Evolutionary conservation across 805 yeast species (phyloP).

Genomic region (Cyberlindnera petersonii): DNA sequence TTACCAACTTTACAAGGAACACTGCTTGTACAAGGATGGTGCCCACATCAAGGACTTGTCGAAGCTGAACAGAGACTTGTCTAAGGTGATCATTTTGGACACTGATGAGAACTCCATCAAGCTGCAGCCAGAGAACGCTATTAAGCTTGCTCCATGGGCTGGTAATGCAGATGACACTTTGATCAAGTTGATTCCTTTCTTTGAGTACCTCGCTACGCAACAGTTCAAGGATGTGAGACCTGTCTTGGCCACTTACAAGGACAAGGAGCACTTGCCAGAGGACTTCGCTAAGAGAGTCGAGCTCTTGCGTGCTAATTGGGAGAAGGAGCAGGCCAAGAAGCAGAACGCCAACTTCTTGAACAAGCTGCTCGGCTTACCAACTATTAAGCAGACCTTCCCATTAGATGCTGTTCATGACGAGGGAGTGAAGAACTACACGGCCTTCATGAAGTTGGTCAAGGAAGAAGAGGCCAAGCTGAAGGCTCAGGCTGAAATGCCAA

Average conservation of each 20-base stretch:
- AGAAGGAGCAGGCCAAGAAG: slow-evolving; percentile 45
- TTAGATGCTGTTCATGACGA: slow-evolving; percentile 86
- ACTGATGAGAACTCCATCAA: slow-evolving; percentile 66
- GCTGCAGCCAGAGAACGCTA: slow-evolving; percentile 92
- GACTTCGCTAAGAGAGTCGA: slow-evolving; percentile 81
- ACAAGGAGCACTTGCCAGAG: slow-evolving; percentile 61
- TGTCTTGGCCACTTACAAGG: slow-evolving; percentile 66
- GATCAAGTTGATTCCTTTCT: slow-evolving; percentile 80
- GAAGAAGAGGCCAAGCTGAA: slow-evolving; percentile 68
- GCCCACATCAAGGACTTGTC: slow-evolving; percentile 85
- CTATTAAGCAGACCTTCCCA: slow-evolving; percentile 51
- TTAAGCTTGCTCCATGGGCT: slow-evolving; percentile 79
- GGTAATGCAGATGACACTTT: slow-evolving; percentile 81
- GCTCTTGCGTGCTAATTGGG: slow-evolving; percentile 68
- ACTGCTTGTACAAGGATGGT: slow-evolving; percentile 81
- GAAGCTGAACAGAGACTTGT: slow-evolving; percentile 85
- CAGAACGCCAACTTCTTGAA: slow-evolving; percentile 50
- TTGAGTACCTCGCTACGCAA: slow-evolving; percentile 92
- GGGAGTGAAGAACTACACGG: slow-evolving; percentile 84
- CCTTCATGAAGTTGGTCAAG: slow-evolving; percentile 74
- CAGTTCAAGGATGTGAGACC: slow-evolving; percentile 85
- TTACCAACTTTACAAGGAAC: slow-evolving; percentile 86
- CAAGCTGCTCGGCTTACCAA: slow-evolving; percentile 60
- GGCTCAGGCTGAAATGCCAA: slow-evolving; percentile 73
- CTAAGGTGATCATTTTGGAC: slow-evolving; percentile 77